These are phyloP conservation scores for Didymella glomerata DNA, from an alignment of 2,329 filamentous ascomycete species.

Conservation along the genomic window DNA sequence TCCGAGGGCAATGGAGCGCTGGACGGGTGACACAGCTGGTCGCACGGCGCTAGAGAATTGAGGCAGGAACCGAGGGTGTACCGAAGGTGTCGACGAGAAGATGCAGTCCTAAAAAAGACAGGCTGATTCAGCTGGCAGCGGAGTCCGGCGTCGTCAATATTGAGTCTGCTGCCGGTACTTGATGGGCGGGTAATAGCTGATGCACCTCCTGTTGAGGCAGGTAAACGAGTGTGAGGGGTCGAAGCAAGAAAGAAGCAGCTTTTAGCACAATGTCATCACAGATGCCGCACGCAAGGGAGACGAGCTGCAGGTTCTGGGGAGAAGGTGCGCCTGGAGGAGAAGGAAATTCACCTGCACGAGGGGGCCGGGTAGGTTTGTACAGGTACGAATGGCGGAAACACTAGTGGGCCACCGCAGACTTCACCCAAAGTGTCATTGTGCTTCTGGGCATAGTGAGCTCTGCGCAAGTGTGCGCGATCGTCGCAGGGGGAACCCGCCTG, in stretches of 20 bases:
- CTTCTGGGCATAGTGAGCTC: conserved; percentile 16
- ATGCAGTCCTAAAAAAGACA: conserved; percentile 23
- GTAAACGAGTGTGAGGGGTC: conserved; percentile 41
- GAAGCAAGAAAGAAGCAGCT: conserved; percentile 29
- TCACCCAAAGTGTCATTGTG: conserved; percentile 17
- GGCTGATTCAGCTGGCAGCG: conserved; percentile 24
- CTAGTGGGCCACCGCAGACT: conserved; percentile 22
- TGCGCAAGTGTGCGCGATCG: conserved; percentile 30
- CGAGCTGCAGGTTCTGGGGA: conserved; percentile 28
- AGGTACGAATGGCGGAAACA: conserved; percentile 31
- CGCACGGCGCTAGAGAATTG: conserved; percentile 45
- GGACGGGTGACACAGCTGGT: conserved; percentile 42
- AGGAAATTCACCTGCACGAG: conserved; percentile 25
- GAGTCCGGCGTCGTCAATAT: conserved; percentile 20
- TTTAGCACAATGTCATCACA: conserved; percentile 29
- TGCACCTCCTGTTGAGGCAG: conserved; percentile 14
- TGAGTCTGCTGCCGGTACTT: conserved; percentile 17
- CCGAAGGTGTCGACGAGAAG: conserved; percentile 24
- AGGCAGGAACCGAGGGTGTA: conserved; percentile 25
- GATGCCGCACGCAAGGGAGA: conserved; percentile 32
- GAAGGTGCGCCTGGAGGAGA: conserved; percentile 28
- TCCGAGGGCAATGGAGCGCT: conserved; percentile 33
- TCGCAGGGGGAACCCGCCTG: conserved; percentile 30
- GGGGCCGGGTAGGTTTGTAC: conserved; percentile 37
- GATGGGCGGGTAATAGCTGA: conserved; percentile 12